Conservation (phyloP, 2,329 filamentous ascomycete species). For the Penicillium sp. region DNA sequence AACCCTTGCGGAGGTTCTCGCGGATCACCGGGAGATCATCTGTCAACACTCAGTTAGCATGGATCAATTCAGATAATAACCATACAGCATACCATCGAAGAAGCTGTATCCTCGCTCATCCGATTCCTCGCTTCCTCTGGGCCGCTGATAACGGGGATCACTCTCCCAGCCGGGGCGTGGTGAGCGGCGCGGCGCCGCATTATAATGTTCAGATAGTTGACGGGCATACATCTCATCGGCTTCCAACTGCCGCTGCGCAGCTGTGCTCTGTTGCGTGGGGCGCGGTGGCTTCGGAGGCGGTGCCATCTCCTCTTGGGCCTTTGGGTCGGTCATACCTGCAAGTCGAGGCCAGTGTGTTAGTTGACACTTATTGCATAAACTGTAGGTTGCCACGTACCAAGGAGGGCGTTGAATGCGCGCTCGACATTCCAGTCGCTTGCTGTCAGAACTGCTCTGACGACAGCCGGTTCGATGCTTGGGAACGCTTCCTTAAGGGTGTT, state of each 20-base stretch:
- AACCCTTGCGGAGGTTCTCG: slow-evolving; percentile 90
- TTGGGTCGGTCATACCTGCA: slow-evolving; percentile 73
- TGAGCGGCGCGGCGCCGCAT: slow-evolving; percentile 41
- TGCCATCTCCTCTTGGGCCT: slow-evolving; percentile 58
- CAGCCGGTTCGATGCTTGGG: slow-evolving; percentile 70
- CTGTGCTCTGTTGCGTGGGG: slow-evolving; percentile 55
- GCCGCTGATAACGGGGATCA: slow-evolving; percentile 42
- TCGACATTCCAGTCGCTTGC: slow-evolving; percentile 87
- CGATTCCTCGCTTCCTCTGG: slow-evolving; percentile 54
- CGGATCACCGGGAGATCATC: slow-evolving; percentile 91
- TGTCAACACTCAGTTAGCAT: slow-evolving; percentile 29
- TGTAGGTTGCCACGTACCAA: slow-evolving; percentile 55
- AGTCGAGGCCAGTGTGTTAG: slow-evolving; percentile 8
- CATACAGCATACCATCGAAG: slow-evolving; percentile 61
- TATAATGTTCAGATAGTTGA: slow-evolving; percentile 88
- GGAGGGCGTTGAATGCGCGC: slow-evolving; percentile 88
- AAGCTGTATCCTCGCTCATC: slow-evolving; percentile 81
- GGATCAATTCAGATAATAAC: neutral
- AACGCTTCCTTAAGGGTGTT: slow-evolving; percentile 91
- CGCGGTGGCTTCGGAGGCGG: slow-evolving; percentile 80
- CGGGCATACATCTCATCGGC: slow-evolving; percentile 88
- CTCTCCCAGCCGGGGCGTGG: slow-evolving; percentile 32
- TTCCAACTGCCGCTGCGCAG: slow-evolving; percentile 74
- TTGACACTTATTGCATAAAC: neutral
- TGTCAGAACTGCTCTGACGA: slow-evolving; percentile 81